These are phyloP conservation scores for Ascodesmis nigricans DNA, from an alignment of 495 filamentous ascomycete genomes.

Conservation along the genomic window DNA sequence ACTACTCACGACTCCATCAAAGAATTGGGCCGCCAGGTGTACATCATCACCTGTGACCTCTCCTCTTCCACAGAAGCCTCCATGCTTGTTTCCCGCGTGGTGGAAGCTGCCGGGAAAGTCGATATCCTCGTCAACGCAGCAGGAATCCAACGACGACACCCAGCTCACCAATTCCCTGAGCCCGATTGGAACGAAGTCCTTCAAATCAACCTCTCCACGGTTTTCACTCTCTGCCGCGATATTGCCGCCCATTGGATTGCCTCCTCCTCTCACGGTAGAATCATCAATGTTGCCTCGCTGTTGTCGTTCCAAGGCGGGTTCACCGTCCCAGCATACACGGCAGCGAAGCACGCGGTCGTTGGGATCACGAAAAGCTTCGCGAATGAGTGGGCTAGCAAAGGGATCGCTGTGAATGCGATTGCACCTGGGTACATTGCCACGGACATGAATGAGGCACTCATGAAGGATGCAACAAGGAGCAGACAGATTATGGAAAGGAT, in stretches of 20 bases:
- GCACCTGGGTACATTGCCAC: conserved; percentile 70
- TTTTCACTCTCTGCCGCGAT: conserved; percentile 67
- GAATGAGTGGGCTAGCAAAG: conserved; percentile 65
- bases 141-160: conserved; percentile 63
- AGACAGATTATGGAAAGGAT: conserved; percentile 61
- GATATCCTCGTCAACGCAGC: conserved; percentile 68
- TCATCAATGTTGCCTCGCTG: conserved; percentile 72
- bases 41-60: conserved; percentile 56
- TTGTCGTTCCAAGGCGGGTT: conserved; percentile 81
- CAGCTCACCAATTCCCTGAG: conserved; percentile 55
- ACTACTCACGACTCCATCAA: conserved; percentile 39
- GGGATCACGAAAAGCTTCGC: conserved; percentile 73
- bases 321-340: conserved; percentile 77
- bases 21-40: conserved; percentile 40
- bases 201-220: conserved; percentile 61
- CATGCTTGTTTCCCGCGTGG: conserved; percentile 36
- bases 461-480: conserved; percentile 45
- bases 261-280: conserved; percentile 37
- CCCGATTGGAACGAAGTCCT: conserved; percentile 69
- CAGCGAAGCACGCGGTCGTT: conserved; percentile 66
- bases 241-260: conserved; percentile 65
- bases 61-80: conserved; percentile 36
- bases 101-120: conserved; percentile 29
- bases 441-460: conserved; percentile 74
- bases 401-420: conserved; percentile 62